Evolutionary conservation across 2,329 filamentous ascomycete genomes (phyloP).

Genomic region (Lachnellula hyalina): DNA sequence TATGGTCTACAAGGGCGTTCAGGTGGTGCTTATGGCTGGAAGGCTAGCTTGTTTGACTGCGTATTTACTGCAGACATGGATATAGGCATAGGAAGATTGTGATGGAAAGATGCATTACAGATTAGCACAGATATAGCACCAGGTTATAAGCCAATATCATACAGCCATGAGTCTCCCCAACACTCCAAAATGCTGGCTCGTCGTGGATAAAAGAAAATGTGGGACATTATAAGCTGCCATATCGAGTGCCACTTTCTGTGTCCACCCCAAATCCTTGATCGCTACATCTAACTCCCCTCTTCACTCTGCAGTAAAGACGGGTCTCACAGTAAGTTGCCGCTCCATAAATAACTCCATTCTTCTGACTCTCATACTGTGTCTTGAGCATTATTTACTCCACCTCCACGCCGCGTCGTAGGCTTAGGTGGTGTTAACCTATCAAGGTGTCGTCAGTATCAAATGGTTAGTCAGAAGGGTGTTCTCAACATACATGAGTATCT

Average conservation of each 20-base stretch:
- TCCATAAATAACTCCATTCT: not conserved
- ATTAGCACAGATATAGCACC: too few relatives aligned
- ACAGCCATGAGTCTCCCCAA: too few relatives aligned
- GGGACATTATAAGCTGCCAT: not conserved
- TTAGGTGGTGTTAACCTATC: not conserved
- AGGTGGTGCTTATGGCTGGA: not conserved
- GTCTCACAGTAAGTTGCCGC: not conserved
- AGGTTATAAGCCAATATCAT: too few relatives aligned
- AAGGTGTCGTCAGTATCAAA: not conserved
- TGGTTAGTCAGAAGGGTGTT: not conserved
- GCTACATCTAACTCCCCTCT: not conserved
- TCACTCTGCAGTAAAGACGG: not conserved
- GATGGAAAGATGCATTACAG: too few relatives aligned
- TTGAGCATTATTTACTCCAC: not conserved
- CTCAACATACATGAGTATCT: constrained; percentile 62
- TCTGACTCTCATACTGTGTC: not conserved
- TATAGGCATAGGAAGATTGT: too few relatives aligned
- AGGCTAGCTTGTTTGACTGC: too few relatives aligned
- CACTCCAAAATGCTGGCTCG: too few relatives aligned
- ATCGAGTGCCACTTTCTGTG: too few relatives aligned
- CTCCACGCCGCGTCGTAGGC: not conserved
- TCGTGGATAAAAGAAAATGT: too few relatives aligned
- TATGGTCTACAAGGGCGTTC: too few relatives aligned
- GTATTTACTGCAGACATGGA: too few relatives aligned
- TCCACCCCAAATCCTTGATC: too few relatives aligned